Percentiles rank a stretch among this genome's conserved stretches.
These are phyloP conservation scores for Heterobasidion irregulare DNA, from an alignment of 1,284 basidiomycete genomes.

Conservation along the genomic window DNA sequence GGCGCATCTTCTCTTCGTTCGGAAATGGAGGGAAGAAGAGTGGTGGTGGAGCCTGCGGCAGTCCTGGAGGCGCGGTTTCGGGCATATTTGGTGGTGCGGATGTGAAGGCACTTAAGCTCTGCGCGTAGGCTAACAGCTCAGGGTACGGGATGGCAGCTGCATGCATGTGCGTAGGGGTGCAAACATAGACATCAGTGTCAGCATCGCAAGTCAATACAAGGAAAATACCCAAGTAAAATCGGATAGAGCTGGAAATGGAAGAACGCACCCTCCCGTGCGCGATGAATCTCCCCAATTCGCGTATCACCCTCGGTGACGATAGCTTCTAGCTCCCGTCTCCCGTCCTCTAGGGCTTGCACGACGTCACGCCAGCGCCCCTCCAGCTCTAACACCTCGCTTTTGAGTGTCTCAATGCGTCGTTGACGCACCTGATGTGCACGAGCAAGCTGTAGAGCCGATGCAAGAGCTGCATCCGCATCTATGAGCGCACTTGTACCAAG, in stretches of 20 bases:
- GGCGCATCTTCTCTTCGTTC: constrained; percentile 81
- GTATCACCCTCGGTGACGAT: constrained; percentile 67
- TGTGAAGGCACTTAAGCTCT: constrained; percentile 73
- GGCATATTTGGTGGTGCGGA: constrained; percentile 81
- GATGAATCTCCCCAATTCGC: constrained; percentile 56
- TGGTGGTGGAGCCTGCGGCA: constrained; percentile 56
- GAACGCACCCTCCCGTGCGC: constrained; percentile 57
- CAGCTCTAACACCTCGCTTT: constrained; percentile 57
- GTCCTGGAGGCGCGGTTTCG: constrained; percentile 51
- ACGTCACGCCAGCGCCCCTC: constrained; percentile 61
- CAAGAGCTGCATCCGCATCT: constrained; percentile 50
- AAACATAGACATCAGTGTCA: background rate
- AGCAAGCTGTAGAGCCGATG: constrained; percentile 54
- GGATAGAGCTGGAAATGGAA: background rate
- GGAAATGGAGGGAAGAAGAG: constrained; percentile 81
- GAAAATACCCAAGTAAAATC: too few relatives aligned
- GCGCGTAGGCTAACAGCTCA: constrained; percentile 71
- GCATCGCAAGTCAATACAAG: background rate
- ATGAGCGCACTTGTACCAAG: constrained; percentile 41
- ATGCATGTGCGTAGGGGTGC: background rate
- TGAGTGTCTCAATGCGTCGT: constrained; percentile 58
- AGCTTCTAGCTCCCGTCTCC: constrained; percentile 56
- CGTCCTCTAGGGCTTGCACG: constrained; percentile 51
- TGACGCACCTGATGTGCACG: constrained; percentile 69
- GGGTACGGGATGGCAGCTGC: constrained; percentile 71